Evolutionary conservation across 2,329 filamentous ascomycete species (phyloP).

Genomic region (Salinomyces thailandicus): DNA sequence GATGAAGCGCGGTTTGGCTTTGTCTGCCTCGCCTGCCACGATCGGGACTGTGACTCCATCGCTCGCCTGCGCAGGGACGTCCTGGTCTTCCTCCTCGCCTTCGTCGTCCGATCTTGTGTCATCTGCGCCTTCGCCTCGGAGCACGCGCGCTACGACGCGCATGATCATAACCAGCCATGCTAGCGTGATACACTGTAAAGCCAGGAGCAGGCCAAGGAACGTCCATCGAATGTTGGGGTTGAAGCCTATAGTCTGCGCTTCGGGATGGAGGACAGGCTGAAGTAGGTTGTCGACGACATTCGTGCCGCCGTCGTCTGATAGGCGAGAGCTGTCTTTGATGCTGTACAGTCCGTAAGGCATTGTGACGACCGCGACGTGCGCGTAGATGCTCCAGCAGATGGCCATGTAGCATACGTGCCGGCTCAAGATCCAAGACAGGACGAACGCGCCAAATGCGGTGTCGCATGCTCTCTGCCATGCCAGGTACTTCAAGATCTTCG

Average conservation of each 20-base stretch:
- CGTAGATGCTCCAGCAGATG: slow-evolving; percentile 74
- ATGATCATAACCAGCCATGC: slow-evolving; percentile 88
- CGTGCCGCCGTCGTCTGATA: slow-evolving; percentile 41
- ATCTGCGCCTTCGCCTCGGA: slow-evolving; percentile 67
- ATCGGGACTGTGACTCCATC: slow-evolving; percentile 6
- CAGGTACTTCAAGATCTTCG: slow-evolving; percentile 89
- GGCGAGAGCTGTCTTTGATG: slow-evolving; percentile 42
- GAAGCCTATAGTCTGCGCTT: slow-evolving; percentile 65
- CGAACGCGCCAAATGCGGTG: slow-evolving; percentile 71
- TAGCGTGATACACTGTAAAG: slow-evolving; percentile 68
- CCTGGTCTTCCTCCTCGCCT: slow-evolving; percentile 46
- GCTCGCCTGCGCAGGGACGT: slow-evolving; percentile 14
- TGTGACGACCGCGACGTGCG: slow-evolving; percentile 46
- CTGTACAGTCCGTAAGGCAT: slow-evolving; percentile 63
- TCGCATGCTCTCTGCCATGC: slow-evolving; percentile 70
- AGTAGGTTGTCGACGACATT: slow-evolving; percentile 49
- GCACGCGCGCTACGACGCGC: slow-evolving; percentile 67
- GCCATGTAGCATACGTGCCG: slow-evolving; percentile 72
- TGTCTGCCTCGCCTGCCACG: slow-evolving; percentile 11
- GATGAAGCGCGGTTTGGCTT: slow-evolving; percentile 21
- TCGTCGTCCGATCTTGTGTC: slow-evolving; percentile 84
- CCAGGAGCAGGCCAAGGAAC: slow-evolving; percentile 67
- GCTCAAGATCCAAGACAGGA: slow-evolving; percentile 71
- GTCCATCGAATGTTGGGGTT: slow-evolving; percentile 61
- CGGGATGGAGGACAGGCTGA: slow-evolving; percentile 61